phyloP scores from a whole-genome alignment of 2,329 filamentous ascomycete genomes.

The Trichophyton simii region DNA sequence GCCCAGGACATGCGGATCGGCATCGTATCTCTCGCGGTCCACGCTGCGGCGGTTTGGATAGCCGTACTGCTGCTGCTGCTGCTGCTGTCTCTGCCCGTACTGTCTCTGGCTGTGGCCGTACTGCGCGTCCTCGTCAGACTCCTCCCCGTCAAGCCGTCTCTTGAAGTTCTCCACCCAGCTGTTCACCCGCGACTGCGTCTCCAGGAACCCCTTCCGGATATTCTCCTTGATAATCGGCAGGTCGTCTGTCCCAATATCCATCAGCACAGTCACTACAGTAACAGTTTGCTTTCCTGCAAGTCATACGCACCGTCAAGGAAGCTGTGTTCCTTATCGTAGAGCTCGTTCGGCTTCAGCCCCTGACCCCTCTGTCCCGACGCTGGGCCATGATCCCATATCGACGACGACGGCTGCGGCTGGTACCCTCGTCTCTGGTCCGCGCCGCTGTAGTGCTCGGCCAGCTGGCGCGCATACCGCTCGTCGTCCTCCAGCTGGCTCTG shows the following conservation, averaged over 20 bases:
- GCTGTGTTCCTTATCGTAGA: constrained; percentile 61
- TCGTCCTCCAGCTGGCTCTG: constrained; percentile 79
- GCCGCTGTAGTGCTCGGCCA: constrained; percentile 75
- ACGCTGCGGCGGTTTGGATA: constrained; percentile 55
- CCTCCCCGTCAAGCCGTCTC: constrained; percentile 86
- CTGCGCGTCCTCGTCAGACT: constrained; percentile 52
- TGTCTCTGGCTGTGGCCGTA: constrained; percentile 21
- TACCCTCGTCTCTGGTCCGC: constrained; percentile 19
- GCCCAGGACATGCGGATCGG: constrained; percentile 76
- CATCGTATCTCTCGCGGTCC: constrained; percentile 86
- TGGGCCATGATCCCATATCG: constrained; percentile 20
- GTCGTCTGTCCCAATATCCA: constrained; percentile 50
- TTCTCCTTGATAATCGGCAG: constrained; percentile 87
- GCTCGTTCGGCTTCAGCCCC: constrained; percentile 44
- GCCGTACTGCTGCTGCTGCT: constrained; percentile 16
- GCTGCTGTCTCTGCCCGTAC: constrained; percentile 13
- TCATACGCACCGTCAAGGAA: constrained; percentile 61
- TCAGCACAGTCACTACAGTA: not conserved
- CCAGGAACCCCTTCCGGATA: constrained; percentile 82
- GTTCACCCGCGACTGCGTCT: constrained; percentile 89
- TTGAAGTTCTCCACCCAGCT: constrained; percentile 82
- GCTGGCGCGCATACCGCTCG: constrained; percentile 79
- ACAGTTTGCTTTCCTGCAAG: not conserved
- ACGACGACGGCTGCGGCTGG: constrained; percentile 1
- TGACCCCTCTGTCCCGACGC: constrained; percentile 35